Base-by-base conservation (phyloP, 768 basidiomycete genomes). In the Lentinula raphanica region DNA sequence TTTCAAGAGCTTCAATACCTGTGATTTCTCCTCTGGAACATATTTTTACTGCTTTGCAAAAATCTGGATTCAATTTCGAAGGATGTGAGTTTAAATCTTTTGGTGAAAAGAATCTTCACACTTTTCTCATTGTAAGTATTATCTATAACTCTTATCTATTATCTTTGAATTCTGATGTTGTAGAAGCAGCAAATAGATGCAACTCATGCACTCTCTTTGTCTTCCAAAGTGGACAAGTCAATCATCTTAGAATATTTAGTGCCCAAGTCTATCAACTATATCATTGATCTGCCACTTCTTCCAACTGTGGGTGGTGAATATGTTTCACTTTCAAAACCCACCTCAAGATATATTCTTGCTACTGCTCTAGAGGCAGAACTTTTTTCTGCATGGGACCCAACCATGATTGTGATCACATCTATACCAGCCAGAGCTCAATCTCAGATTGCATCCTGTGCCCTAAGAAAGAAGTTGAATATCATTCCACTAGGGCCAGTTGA, bases 211-310 rank as follows among this genome's bases (percentile, higher is more conserved):
- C n/a, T n/a, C n/a, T n/a, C n/a, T n/a, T n/a, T 60, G 3, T 17
- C 2, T 8, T 25, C 42, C 5, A 40, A 56, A 7, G 21, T 7
- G 11, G 58, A 58, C 28, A 65, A 65, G 36, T 35, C 49, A 38
- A 23, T 17, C 11, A 59, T 65, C 38, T 53, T 66, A 27, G 39
- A 54, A 13, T 66, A 66, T 28, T 63, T 66, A 32, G 50, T 64
- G 23, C n/a, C 13, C 17, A 5, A 38, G 0, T 28, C 58, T 3
- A 59, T 61, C 13, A 58, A 58, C 5, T 60, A 62, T 28, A 58
- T 49, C 29, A 3, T 61, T 3, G 62, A 54, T 15, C 29, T 66
- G 5, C 63, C 65, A 17, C 59, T 66, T 5, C 36, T 66, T 28
- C 63, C 62, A 15, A 58, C 59, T 9, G 31, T 59, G 2, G 15